Base-by-base conservation (phyloP, 2,329 filamentous ascomycete genomes). In the Dothistroma pini region DNA sequence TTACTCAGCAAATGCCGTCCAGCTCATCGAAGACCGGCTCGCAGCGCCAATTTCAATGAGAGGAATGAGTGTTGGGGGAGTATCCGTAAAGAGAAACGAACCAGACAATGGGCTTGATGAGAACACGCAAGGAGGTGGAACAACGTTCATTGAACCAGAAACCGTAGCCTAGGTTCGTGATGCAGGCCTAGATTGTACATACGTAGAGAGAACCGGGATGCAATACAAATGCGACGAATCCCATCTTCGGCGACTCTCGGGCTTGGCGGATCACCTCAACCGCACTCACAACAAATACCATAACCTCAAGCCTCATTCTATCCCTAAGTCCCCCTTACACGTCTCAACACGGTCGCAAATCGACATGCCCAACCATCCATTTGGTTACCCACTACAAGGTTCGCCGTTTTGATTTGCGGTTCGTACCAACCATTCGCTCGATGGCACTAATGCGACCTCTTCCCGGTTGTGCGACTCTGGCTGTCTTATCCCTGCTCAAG, bases 1-100 rank as follows among this genome's bases (percentile, higher is more conserved):
- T 25, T 69, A 69, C 56, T 74, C 71, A 34, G 68, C 69, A 41
- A 68, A 68, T 59, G 68, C 69, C 7, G 63, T 70, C 52, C 61
- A 64, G 50, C 49, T 65, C 49, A 64, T 68, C 47, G 59, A 68
- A 56, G 66, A 61, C 56, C 60, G 66, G 41, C 50, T 67, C 52
- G 51, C 51, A 25, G 51, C 57, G 50, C 58, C 62, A 41, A 55
- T 52, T 53, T 53, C 41, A 44, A 19, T 32, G 55, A 62, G 69
- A 57, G 64, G 66, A 48, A 62, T 51, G 44, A 69, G 68, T 62
- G 61, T 66, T 38, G 68, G 68, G 29, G 64, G 62, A 35, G 61
- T 57, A 41, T 35, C 47, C 31, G 57, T 54, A 51, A 51, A 50
- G n/a, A 57, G 54, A 21, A 65, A 38, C 22, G 51, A 35, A n/a